These are phyloP conservation scores for Hyphodiscus sp. DNA, from an alignment of 2,329 filamentous ascomycete species.

Conservation along the genomic window DNA sequence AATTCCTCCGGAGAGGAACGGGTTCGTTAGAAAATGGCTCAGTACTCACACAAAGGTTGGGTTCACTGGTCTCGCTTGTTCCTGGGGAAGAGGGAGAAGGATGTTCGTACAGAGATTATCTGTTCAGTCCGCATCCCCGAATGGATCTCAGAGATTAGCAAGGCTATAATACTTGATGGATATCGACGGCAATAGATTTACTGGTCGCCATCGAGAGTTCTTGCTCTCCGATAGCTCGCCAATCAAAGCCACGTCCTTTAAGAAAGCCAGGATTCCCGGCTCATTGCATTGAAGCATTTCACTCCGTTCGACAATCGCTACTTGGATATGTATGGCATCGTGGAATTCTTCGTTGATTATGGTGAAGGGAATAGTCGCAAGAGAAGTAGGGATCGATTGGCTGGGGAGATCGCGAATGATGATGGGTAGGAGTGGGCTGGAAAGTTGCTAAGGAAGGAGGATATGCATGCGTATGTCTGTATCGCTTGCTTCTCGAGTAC, in stretches of 20 bases:
- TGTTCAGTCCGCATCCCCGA: slow-evolving; percentile 32
- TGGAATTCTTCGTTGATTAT: slow-evolving; percentile 67
- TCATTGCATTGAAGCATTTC: slow-evolving; percentile 73
- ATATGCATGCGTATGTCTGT: slow-evolving; percentile 55
- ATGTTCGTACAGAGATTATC: slow-evolving; percentile 35
- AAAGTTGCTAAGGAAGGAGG: slow-evolving; percentile 46
- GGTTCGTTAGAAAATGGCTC: slow-evolving; percentile 33
- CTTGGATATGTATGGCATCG: slow-evolving; percentile 60
- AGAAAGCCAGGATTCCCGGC: slow-evolving; percentile 71
- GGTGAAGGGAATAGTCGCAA: slow-evolving; percentile 24
- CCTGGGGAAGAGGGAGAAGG: slow-evolving; percentile 33
- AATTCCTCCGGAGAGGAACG: slow-evolving; percentile 35
- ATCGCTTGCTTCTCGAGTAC: slow-evolving; percentile 42
- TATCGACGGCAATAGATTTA: slow-evolving; percentile 65
- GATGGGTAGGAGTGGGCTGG: slow-evolving; percentile 49
- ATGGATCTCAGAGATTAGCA: slow-evolving; percentile 4
- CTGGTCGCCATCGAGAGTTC: slow-evolving; percentile 61
- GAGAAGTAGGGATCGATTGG: slow-evolving; percentile 19
- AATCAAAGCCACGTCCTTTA: slow-evolving; percentile 69
- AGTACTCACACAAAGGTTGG: slow-evolving; percentile 4
- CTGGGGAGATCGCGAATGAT: slow-evolving; percentile 43
- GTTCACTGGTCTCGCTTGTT: slow-evolving; percentile 11
- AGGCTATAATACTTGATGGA: neutral
- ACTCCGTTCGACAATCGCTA: slow-evolving; percentile 72
- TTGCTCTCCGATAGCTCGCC: slow-evolving; percentile 59